Percentiles rank a stretch among this genome's conserved stretches.
Conservation (phyloP, 1,139 yeast species). For the Diutina neorugosa region DNA sequence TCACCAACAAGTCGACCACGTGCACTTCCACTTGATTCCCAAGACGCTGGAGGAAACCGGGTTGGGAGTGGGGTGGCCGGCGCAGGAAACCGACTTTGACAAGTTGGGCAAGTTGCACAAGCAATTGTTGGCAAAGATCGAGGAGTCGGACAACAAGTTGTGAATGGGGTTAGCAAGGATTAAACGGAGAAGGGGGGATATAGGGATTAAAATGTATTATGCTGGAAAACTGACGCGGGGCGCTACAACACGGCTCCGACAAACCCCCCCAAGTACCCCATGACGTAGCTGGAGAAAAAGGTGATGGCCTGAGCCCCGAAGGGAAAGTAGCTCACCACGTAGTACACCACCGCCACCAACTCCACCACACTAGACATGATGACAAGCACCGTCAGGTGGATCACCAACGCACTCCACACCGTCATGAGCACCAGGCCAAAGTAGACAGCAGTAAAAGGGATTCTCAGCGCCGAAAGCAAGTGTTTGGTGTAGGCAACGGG, state of each 20-base stretch:
- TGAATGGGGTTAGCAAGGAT: too few relatives aligned
- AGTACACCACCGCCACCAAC: constrained; percentile 75
- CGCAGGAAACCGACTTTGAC: constrained; percentile 62
- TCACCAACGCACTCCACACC: constrained; percentile 38
- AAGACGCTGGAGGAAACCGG: constrained; percentile 64
- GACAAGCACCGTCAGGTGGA: constrained; percentile 67
- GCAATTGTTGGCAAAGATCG: constrained; percentile 43
- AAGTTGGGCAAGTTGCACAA: constrained; percentile 56
- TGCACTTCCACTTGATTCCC: constrained; percentile 93
- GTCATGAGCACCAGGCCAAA: constrained; percentile 65
- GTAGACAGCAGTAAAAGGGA: constrained; percentile 71
- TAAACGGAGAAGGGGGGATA: too few relatives aligned
- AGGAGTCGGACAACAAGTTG: constrained; percentile 10
- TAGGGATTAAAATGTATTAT: background rate
- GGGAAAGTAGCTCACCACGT: constrained; percentile 87
- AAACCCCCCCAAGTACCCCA: constrained; percentile 58
- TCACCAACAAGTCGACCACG: constrained; percentile 90
- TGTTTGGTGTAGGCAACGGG: constrained; percentile 42
- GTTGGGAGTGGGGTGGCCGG: constrained; percentile 84
- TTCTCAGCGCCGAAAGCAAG: constrained; percentile 59
- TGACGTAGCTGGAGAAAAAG: constrained; percentile 67
- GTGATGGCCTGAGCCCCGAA: constrained; percentile 85
- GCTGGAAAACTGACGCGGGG: too few relatives aligned
- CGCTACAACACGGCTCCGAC: constrained; percentile 6
- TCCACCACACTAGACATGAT: constrained; percentile 67